These are phyloP conservation scores for Thielaviopsis euricoi DNA, from an alignment of 2,329 filamentous ascomycete species.

Conservation along the genomic window DNA sequence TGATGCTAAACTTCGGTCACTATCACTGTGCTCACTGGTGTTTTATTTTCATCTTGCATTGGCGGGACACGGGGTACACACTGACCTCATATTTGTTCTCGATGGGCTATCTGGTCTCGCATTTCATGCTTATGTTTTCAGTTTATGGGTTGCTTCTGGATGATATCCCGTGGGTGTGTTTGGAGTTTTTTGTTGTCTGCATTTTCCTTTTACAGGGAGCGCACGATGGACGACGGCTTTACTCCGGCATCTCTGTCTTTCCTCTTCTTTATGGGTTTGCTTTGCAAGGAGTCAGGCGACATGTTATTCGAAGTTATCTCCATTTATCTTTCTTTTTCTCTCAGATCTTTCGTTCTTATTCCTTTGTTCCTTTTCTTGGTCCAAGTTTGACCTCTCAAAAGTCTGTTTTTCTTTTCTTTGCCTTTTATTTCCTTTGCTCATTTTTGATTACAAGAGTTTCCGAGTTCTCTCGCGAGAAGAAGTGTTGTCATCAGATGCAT, in stretches of 20 bases:
- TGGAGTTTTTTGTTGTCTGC: not conserved
- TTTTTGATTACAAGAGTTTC: not conserved
- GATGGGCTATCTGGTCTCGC: not conserved
- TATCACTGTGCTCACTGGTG: not conserved
- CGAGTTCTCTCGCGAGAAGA: conserved; percentile 3
- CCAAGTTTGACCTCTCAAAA: not conserved
- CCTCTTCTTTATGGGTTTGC: not conserved
- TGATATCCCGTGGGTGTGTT: not conserved
- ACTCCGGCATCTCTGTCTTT: not conserved
- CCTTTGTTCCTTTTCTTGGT: not conserved
- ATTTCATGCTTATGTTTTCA: not conserved
- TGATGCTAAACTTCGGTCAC: not conserved
- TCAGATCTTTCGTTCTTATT: not conserved
- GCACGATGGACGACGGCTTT: too few relatives aligned
- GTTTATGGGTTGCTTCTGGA: not conserved
- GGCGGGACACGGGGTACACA: not conserved
- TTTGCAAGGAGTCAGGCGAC: not conserved
- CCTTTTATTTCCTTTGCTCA: not conserved
- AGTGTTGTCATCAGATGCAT: not conserved
- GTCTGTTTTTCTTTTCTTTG: not conserved
- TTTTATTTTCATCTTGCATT: too few relatives aligned
- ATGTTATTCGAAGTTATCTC: not conserved
- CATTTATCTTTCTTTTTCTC: conserved; percentile 1
- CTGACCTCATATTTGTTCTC: not conserved
- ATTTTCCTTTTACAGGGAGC: not conserved